Conservation (phyloP, 2,329 filamentous ascomycete genomes). For the Aureobasidium lini region DNA sequence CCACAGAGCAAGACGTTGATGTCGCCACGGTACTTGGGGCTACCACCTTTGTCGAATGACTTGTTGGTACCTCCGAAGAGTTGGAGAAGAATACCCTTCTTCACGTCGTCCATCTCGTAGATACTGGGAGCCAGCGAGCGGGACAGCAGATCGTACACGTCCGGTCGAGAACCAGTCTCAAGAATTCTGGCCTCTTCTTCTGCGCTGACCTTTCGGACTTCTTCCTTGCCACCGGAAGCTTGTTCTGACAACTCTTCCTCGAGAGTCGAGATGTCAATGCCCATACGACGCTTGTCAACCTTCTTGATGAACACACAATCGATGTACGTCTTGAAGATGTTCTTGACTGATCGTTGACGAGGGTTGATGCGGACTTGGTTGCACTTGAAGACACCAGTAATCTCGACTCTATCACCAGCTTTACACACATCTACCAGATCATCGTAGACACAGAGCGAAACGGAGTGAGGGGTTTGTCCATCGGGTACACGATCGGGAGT, state of each 20-base stretch:
- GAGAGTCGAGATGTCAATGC: slow-evolving; percentile 81
- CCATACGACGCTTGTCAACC: slow-evolving; percentile 89
- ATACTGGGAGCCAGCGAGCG: slow-evolving; percentile 89
- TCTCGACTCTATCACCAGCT: slow-evolving; percentile 88
- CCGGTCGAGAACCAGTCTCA: slow-evolving; percentile 66
- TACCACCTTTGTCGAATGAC: slow-evolving; percentile 91
- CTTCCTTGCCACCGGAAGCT: slow-evolving; percentile 64
- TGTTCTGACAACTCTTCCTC: slow-evolving; percentile 73
- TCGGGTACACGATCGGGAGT: slow-evolving; percentile 92
- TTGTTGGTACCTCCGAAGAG: slow-evolving; percentile 98
- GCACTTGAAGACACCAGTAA: slow-evolving; percentile 94
- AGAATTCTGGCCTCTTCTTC: slow-evolving; percentile 89
- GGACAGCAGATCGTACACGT: slow-evolving; percentile 88
- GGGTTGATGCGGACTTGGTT: slow-evolving; percentile 92
- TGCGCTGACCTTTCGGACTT: slow-evolving; percentile 71
- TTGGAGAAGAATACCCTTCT: slow-evolving; percentile 95
- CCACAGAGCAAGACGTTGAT: slow-evolving; percentile 96
- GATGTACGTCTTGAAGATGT: slow-evolving; percentile 95
- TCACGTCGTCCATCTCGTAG: slow-evolving; percentile 97
- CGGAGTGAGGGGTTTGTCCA: slow-evolving; percentile 93
- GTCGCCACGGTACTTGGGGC: slow-evolving; percentile 90
- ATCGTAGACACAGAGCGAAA: slow-evolving; percentile 92
- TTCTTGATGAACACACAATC: slow-evolving; percentile 95
- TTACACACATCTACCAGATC: slow-evolving; percentile 97
- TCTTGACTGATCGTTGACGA: slow-evolving; percentile 83